Evolutionary conservation across 305 asterid genomes (phyloP).

Genomic region (Fraxinus velutina): DNA sequence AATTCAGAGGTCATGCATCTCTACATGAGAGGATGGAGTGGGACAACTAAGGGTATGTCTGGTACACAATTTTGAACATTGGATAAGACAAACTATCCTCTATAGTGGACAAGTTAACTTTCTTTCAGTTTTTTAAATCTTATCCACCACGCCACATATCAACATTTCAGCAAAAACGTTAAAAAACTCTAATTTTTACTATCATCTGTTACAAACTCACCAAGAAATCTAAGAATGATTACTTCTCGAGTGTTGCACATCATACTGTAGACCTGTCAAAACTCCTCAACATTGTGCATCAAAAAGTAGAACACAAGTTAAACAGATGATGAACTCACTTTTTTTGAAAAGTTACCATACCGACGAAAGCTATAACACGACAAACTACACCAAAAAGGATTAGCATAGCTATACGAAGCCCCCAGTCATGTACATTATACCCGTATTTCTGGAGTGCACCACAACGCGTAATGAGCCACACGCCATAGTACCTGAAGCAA

Average conservation of each 20-base stretch:
- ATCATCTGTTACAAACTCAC: background rate
- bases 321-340: slow-evolving; percentile 35
- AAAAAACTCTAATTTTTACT: background rate
- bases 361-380: slow-evolving; percentile 68
- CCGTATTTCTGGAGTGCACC: slow-evolving; percentile 56
- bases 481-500: slow-evolving; percentile 73
- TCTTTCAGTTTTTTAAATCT: background rate
- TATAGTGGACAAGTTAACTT: background rate
- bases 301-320: background rate
- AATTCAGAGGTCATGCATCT: background rate
- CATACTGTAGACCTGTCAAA: background rate
- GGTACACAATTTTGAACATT: background rate
- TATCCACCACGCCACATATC: background rate
- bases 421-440: slow-evolving; percentile 65
- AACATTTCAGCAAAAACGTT: background rate
- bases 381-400: slow-evolving; percentile 52
- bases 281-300: background rate
- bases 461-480: slow-evolving; percentile 90
- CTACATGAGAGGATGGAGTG: background rate
- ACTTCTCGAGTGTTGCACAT: background rate
- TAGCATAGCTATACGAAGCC: slow-evolving; percentile 52
- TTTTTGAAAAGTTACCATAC: slow-evolving; percentile 71
- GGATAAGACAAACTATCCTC: background rate
- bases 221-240: background rate
- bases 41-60: background rate